Percentiles rank a stretch among this genome's conserved stretches.
These are phyloP conservation scores for Botrytis tulipae DNA, from an alignment of 2,329 filamentous ascomycete species.

Conservation along the genomic window DNA sequence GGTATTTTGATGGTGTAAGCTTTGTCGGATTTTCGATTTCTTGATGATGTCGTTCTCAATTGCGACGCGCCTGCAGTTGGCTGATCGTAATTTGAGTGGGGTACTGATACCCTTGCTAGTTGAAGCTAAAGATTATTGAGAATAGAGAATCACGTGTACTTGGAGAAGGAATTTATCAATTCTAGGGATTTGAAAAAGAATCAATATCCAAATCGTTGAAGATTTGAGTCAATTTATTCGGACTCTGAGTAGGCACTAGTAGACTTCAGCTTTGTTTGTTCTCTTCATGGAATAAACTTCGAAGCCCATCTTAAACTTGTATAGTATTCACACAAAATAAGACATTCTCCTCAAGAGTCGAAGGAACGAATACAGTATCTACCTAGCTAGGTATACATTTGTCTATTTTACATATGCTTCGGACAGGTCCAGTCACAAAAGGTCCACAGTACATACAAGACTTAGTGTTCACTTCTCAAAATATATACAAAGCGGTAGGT, in stretches of 20 bases:
- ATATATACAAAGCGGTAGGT: background rate
- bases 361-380: background rate
- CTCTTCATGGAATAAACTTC: background rate
- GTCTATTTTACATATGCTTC: background rate
- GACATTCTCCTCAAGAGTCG: background rate
- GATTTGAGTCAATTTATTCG: background rate
- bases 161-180: background rate
- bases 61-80: constrained; percentile 20
- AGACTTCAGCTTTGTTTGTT: background rate
- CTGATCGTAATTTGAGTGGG: constrained; percentile 19
- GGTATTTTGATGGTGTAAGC: constrained; percentile 12
- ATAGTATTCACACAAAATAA: background rate
- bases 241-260: background rate
- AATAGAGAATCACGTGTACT: constrained; percentile 21
- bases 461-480: background rate
- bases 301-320: background rate
- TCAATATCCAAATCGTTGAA: background rate
- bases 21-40: constrained; percentile 14
- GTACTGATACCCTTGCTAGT: constrained; percentile 16
- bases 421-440: background rate
- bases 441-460: background rate
- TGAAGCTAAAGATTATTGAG: background rate
- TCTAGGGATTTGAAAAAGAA: background rate
- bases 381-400: background rate
- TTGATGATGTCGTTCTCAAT: constrained; percentile 9